Conservation (phyloP, 2,329 filamentous ascomycete species). For the Cladosporium sphaerospermum region DNA sequence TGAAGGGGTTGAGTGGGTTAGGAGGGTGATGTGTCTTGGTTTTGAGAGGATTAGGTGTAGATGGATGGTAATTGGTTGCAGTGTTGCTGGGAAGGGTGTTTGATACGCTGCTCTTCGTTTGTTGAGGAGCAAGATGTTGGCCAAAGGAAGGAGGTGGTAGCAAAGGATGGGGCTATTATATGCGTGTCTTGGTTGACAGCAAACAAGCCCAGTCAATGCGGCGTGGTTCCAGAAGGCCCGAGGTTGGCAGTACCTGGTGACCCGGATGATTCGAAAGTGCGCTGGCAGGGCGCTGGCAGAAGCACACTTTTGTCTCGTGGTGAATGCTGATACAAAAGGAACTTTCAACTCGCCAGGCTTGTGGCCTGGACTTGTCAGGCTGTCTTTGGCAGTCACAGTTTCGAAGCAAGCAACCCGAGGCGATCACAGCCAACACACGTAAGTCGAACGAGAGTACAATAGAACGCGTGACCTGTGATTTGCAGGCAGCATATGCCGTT, state of each 20-base stretch:
- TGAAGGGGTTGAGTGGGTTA: not conserved
- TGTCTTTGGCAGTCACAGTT: not conserved
- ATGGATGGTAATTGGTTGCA: not conserved
- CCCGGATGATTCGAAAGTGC: not conserved
- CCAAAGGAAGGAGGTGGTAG: too few species aligned
- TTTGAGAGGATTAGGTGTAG: not conserved
- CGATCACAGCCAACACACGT: not conserved
- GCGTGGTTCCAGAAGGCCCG: not conserved
- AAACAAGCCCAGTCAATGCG: slow-evolving; percentile 7
- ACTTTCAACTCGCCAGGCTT: too few species aligned
- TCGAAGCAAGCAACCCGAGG: not conserved
- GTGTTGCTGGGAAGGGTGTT: not conserved
- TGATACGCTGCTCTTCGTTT: not conserved
- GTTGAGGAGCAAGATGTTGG: not conserved
- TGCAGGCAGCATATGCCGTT: not conserved
- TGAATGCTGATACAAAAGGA: too few species aligned
- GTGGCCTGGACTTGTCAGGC: not conserved
- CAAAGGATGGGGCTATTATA: too few species aligned
- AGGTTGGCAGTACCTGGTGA: not conserved
- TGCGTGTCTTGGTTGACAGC: not conserved
- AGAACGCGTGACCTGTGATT: not conserved
- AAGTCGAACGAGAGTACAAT: not conserved
- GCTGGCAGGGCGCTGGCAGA: not conserved
- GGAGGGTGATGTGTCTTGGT: not conserved
- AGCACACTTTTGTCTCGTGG: not conserved